A percentile compares a stretch with the other conserved stretches of the same genome.
phyloP scores from a whole-genome alignment of 805 yeast species.

The Maudiozyma pseudohumilis region DNA sequence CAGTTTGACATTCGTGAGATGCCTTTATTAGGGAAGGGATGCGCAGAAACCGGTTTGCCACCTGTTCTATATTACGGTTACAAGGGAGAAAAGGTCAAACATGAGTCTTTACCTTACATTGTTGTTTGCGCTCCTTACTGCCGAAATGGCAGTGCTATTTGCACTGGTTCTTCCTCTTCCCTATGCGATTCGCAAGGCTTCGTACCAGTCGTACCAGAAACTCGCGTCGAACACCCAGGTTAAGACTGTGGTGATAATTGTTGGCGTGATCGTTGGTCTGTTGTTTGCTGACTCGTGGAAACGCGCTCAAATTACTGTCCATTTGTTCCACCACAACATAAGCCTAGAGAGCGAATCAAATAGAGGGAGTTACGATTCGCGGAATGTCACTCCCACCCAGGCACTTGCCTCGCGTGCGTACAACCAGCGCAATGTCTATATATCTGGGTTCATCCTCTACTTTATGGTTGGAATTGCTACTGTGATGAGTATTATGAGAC shows the following conservation, averaged over 20 bases:
- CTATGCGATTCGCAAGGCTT: conserved; percentile 34
- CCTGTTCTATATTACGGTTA: no score
- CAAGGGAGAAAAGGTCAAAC: no score
- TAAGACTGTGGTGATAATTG: conserved; percentile 36
- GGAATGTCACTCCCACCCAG: conserved; percentile 34
- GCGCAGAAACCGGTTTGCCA: no score
- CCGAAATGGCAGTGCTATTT: conserved; percentile 42
- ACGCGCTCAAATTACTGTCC: conserved; percentile 30
- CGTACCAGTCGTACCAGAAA: conserved; percentile 31
- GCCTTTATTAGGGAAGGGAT: no score
- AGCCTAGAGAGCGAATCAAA: not conserved
- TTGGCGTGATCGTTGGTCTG: conserved; percentile 35
- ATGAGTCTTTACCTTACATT: conserved; percentile 29
- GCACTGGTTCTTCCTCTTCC: conserved; percentile 50
- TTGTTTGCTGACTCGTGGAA: conserved; percentile 48
- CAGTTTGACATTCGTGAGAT: no score
- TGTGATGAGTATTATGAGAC: conserved; percentile 41
- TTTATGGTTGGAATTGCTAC: conserved; percentile 45
- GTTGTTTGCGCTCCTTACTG: conserved; percentile 38
- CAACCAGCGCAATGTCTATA: conserved; percentile 52
- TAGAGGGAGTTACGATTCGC: not conserved
- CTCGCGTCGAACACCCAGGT: conserved; percentile 33
- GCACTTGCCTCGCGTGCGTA: conserved; percentile 51
- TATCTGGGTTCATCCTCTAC: conserved; percentile 54
- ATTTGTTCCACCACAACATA: conserved; percentile 15